A percentile compares a stretch with the other conserved stretches of the same genome.
These are phyloP conservation scores for Tolypocladium paradoxum DNA, from an alignment of 2,329 filamentous ascomycete genomes.

Conservation along the genomic window DNA sequence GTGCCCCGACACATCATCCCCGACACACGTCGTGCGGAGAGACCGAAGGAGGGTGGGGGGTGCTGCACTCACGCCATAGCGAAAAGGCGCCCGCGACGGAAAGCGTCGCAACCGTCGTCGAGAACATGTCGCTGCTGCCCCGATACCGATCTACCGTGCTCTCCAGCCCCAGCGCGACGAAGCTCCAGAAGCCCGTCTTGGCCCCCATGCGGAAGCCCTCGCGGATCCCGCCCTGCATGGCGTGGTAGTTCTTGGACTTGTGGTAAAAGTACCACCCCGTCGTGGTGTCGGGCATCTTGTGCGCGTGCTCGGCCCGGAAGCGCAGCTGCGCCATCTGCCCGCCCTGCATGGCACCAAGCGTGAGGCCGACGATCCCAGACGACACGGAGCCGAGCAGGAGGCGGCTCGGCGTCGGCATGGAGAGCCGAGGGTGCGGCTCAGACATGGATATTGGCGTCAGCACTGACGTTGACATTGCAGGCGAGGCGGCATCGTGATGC, in stretches of 20 bases:
- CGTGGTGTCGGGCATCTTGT: constrained; percentile 74
- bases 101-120: constrained; percentile 72
- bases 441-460: not conserved
- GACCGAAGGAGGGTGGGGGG: not conserved
- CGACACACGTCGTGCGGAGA: not conserved
- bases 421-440: constrained; percentile 35
- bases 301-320: constrained; percentile 92
- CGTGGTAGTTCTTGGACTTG: constrained; percentile 92
- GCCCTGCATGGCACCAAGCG: constrained; percentile 61
- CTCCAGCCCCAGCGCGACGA: constrained; percentile 71
- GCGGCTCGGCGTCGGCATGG: constrained; percentile 53
- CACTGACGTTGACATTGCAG: not conserved
- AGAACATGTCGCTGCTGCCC: constrained; percentile 62
- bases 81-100: constrained; percentile 82
- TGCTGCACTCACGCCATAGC: constrained; percentile 56
- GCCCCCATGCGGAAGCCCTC: constrained; percentile 69
- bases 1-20: not conserved
- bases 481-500: not conserved
- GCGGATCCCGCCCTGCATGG: constrained; percentile 63
- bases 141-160: constrained; percentile 61
- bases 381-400: constrained; percentile 53
- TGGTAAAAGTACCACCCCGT: constrained; percentile 98
- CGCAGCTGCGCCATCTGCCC: constrained; percentile 64
- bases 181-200: constrained; percentile 61
- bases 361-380: constrained; percentile 58